A percentile compares a stretch with the other conserved stretches of the same genome.
Evolutionary conservation across 2,329 filamentous ascomycete genomes (phyloP).

Genomic region (Monosporascus sp.): DNA sequence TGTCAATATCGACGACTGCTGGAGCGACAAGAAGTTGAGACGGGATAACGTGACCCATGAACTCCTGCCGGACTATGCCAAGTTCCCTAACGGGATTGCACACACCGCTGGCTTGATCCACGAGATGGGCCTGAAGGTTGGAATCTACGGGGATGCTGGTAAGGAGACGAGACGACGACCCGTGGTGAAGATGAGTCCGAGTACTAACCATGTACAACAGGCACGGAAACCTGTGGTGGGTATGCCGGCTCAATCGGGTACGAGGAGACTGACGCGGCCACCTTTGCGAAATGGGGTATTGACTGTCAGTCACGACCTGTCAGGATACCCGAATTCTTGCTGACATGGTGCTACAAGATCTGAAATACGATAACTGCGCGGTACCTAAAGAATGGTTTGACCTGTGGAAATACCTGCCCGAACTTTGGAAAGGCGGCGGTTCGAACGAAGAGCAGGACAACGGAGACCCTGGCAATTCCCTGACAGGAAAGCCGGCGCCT

Average conservation of each 20-base stretch:
- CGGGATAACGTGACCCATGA: slow-evolving; percentile 37
- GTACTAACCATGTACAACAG: too few relatives aligned
- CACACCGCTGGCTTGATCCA: slow-evolving; percentile 50
- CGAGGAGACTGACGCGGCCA: slow-evolving; percentile 52
- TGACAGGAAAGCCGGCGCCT: slow-evolving; percentile 15
- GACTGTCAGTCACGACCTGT: slow-evolving; percentile 36
- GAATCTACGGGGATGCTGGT: slow-evolving; percentile 56
- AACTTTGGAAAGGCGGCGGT: not conserved
- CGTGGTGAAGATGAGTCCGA: too few relatives aligned
- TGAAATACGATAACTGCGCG: slow-evolving; percentile 55
- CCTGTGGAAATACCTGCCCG: slow-evolving; percentile 23
- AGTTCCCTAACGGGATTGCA: slow-evolving; percentile 55
- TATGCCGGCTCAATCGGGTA: slow-evolving; percentile 52
- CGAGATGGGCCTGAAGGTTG: slow-evolving; percentile 51
- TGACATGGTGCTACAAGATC: slow-evolving; percentile 25
- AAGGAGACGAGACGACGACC: slow-evolving; percentile 3
- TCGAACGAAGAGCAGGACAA: too few relatives aligned
- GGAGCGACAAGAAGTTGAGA: slow-evolving; percentile 35
- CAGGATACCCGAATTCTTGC: not conserved
- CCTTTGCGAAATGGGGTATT: slow-evolving; percentile 53
- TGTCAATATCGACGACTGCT: slow-evolving; percentile 60
- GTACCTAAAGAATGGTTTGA: slow-evolving; percentile 32
- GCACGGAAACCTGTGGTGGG: slow-evolving; percentile 43
- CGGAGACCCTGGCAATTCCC: too few relatives aligned
- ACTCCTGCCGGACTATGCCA: slow-evolving; percentile 40